phyloP scores from a whole-genome alignment of 176 grass and related monocot species.

The Musa acuminata region DNA sequence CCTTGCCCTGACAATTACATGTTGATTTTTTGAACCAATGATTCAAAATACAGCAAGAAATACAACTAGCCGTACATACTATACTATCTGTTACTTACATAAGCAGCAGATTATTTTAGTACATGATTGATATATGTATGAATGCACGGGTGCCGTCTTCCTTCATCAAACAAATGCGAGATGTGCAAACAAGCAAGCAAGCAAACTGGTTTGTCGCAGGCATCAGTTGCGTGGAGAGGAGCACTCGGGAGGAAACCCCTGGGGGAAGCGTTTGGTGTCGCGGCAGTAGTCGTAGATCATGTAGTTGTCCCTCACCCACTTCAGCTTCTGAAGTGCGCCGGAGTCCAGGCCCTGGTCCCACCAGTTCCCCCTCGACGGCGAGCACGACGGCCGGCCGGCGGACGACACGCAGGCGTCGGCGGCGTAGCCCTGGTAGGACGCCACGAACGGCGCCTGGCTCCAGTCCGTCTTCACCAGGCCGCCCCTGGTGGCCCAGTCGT shows the following conservation, averaged over 20 bases:
- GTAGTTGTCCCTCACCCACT: slow-evolving; percentile 21
- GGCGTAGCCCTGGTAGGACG: background rate
- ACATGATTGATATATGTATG: too few relatives aligned
- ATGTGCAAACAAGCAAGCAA: too few relatives aligned
- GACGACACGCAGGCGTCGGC: slow-evolving; percentile 7
- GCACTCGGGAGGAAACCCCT: slow-evolving; percentile 35
- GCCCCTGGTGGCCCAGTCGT: slow-evolving; percentile 10
- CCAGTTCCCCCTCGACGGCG: slow-evolving; percentile 18
- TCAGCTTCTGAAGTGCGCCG: slow-evolving; percentile 17
- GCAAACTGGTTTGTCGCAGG: too few relatives aligned
- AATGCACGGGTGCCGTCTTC: too few relatives aligned
- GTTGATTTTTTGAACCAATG: too few relatives aligned
- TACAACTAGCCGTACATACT: too few relatives aligned
- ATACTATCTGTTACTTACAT: too few relatives aligned
- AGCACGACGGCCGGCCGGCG: background rate
- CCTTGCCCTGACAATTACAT: too few relatives aligned
- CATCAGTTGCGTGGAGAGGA: background rate
- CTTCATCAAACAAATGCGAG: too few relatives aligned
- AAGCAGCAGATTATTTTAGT: too few relatives aligned
- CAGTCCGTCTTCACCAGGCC: slow-evolving; percentile 11
- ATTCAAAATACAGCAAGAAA: too few relatives aligned
- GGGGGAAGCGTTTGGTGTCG: slow-evolving; percentile 21
- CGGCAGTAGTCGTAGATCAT: slow-evolving; percentile 45
- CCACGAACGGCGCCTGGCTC: slow-evolving; percentile 5
- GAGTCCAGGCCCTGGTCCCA: slow-evolving; percentile 17